Evolutionary conservation across 352 stramenopile species (phyloP), one percentile per base, ranked within the genome.

Genomic region (Saprolegnia parasitica): DNA sequence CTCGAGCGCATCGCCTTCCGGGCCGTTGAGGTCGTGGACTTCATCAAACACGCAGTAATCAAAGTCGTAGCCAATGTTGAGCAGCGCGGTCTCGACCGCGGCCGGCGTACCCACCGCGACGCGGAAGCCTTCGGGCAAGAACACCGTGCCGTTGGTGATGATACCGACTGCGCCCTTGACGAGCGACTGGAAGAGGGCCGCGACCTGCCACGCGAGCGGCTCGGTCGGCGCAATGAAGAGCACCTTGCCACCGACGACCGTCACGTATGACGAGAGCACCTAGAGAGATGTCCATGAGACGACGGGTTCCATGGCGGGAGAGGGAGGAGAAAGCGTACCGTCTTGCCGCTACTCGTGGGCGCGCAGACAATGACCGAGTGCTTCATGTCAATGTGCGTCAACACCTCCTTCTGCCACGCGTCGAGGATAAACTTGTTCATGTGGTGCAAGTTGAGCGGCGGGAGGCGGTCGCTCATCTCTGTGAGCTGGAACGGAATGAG

Each of bases 21-120:
- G 84, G 56, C 96, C 96, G 79, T 99, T 98, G 50, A 99, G 76
- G 63, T 97, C 97, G 78, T 99, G 97, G 6, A 99, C 96, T 79
- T 99, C 97, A 80, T 99, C 97, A 72, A 98, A 98, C 32, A 99
- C 95, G 1, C 97, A 91, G 78, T 99, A 99, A 71, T 99, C 92
- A 79, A 99, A 99, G 71, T 96, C 89, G 60, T 93, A 94, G 55
- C 86, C 84, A 73, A 91, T 86, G 35, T 94, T 83, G 39, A 94
- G 71, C 20, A 99, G 80, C 45, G 89, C 88, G 55, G 91, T 97
- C 73, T 99, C 96, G 23, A 99, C 86, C 0, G 96, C 94, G 49
- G 89, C 81, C 5, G 97, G 96, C 0, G 97, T 99, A 61, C 96
- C 96, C 46, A 99, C 97, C 26, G 97, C 97, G 54, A 99, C 94